A percentile compares a stretch with the other conserved stretches of the same genome.
phyloP scores from a whole-genome alignment of 2,329 filamentous ascomycete genomes.

The Ilyonectria robusta region DNA sequence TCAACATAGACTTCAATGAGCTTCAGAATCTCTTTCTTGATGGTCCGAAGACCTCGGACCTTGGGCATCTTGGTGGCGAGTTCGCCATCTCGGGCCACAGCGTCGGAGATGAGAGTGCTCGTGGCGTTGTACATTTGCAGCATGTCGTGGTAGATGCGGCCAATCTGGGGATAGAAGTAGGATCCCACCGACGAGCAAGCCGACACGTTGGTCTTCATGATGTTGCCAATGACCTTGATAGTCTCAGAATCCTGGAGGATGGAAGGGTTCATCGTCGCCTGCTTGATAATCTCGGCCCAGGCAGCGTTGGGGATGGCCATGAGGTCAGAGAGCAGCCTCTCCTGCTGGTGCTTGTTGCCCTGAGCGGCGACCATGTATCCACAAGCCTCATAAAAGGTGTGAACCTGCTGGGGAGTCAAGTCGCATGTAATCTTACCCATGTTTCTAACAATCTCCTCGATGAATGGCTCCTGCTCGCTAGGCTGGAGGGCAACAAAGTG shows the following conservation, averaged over 20 bases:
- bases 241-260: constrained; percentile 94
- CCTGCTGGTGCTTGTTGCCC: constrained; percentile 94
- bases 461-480: constrained; percentile 95
- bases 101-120: constrained; percentile 95
- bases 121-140: constrained; percentile 98
- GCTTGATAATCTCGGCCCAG: constrained; percentile 94
- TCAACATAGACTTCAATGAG: constrained; percentile 98
- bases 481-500: constrained; percentile 98
- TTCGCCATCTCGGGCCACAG: constrained; percentile 87
- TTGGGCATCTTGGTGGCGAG: constrained; percentile 98
- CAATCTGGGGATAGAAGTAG: constrained; percentile 98
- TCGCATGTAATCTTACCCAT: constrained; percentile 97
- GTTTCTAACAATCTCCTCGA: constrained; percentile 97
- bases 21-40: constrained; percentile 99
- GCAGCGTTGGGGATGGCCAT: constrained; percentile 95
- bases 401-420: constrained; percentile 94
- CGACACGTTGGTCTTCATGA: constrained; percentile 99
- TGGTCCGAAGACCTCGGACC: constrained; percentile 93
- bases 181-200: constrained; percentile 96
- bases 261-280: constrained; percentile 86
- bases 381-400: constrained; percentile 99
- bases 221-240: constrained; percentile 99
- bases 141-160: constrained; percentile 98
- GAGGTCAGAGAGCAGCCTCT: constrained; percentile 89
- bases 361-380: constrained; percentile 99